Evolutionary conservation across 441 rosid species (phyloP).

Genomic region (Adansonia rubrostipa): DNA sequence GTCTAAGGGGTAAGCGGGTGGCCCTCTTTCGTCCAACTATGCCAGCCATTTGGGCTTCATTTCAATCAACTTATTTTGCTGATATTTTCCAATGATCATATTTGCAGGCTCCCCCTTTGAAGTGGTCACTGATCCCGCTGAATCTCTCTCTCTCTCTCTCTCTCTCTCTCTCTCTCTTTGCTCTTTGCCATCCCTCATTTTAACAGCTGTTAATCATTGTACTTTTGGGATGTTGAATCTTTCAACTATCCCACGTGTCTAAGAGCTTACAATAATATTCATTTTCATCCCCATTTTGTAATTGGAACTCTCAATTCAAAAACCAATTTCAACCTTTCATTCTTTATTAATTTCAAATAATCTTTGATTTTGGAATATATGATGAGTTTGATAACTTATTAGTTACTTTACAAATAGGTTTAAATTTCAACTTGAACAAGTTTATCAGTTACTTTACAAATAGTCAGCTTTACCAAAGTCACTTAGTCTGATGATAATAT

Average conservation of each 20-base stretch:
- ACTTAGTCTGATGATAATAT: too few species aligned
- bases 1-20: slow-evolving; percentile 11
- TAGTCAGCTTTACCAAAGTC: too few species aligned
- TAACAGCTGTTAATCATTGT: slow-evolving; percentile 15
- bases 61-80: neutral
- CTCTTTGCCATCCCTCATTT: neutral
- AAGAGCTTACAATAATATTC: neutral
- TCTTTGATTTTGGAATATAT: neutral
- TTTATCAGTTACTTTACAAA: too few species aligned
- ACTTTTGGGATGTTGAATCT: neutral
- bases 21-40: slow-evolving; percentile 10
- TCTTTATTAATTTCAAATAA: too few species aligned
- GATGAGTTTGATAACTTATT: too few species aligned
- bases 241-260: slow-evolving; percentile 16
- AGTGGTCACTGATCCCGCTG: neutral
- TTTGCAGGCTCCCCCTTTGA: neutral
- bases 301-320: neutral
- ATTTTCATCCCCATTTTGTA: neutral
- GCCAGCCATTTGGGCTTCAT: slow-evolving; percentile 1
- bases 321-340: neutral
- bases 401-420: too few species aligned
- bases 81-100: neutral
- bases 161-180: too few species aligned
- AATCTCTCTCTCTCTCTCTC: too few species aligned
- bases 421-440: too few species aligned